Evolutionary conservation across 495 filamentous ascomycete species (phyloP).

Genomic region (Xylona heveae): DNA sequence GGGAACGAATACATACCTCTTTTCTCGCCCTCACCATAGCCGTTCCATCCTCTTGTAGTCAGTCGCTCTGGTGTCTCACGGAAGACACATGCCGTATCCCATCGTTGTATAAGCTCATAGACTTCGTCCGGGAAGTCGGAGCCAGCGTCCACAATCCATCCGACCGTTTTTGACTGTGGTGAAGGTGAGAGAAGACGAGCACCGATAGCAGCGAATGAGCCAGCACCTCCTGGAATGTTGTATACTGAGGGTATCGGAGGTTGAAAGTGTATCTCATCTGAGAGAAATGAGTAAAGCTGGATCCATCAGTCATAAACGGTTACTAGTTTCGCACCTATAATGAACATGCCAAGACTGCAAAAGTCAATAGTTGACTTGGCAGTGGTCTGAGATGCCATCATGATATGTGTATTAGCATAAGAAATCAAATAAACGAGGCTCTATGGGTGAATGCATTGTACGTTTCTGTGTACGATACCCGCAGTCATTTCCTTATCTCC

Average conservation of each 20-base stretch:
- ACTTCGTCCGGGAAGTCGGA: slow-evolving; percentile 60
- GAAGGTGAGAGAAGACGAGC: slow-evolving; percentile 66
- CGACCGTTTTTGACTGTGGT: slow-evolving; percentile 32
- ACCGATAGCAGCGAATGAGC: slow-evolving; percentile 67
- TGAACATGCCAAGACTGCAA: slow-evolving; percentile 87
- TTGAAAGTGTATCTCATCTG: slow-evolving; percentile 80
- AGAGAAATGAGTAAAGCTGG: slow-evolving; percentile 6
- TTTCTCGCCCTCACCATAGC: slow-evolving; percentile 41
- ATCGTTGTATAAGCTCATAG: slow-evolving; percentile 36
- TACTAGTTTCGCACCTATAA: slow-evolving; percentile 39
- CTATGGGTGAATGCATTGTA: no score
- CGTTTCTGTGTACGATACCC: no score
- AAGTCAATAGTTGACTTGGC: slow-evolving; percentile 34
- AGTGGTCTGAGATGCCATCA: no score
- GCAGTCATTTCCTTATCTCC: no score
- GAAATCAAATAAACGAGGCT: no score
- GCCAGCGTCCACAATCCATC: slow-evolving; percentile 82
- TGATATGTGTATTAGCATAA: no score
- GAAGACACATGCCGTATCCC: slow-evolving; percentile 51
- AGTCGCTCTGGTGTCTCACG: slow-evolving; percentile 41
- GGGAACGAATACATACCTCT: slow-evolving; percentile 20
- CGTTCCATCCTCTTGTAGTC: slow-evolving; percentile 85
- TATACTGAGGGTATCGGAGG: slow-evolving; percentile 35
- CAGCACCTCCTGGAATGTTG: slow-evolving; percentile 69
- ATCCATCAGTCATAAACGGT: not conserved